phyloP scores from a whole-genome alignment of 805 yeast species.

The Sugiyamaella chiloensis region DNA sequence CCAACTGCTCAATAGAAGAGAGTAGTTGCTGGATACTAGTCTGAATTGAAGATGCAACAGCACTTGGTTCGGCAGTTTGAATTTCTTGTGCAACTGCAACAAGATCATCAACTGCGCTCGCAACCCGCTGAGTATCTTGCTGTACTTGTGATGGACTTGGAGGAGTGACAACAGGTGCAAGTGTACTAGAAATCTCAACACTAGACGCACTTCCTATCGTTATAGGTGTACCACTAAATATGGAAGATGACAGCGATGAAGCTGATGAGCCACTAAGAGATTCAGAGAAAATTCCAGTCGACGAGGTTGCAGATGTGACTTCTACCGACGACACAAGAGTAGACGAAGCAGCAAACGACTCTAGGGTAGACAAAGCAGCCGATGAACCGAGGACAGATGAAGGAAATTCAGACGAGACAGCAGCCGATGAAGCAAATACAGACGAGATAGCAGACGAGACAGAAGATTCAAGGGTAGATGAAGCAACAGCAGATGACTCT shows the following conservation, averaged over 20 bases:
- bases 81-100: neutral
- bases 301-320: too few relatives aligned
- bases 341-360: too few relatives aligned
- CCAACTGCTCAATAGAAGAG: neutral
- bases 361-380: too few relatives aligned
- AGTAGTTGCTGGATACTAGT: neutral
- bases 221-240: too few relatives aligned
- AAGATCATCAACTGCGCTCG: neutral
- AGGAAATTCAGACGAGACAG: neutral
- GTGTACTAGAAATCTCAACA: neutral
- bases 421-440: neutral
- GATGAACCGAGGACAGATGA: neutral
- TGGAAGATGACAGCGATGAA: too few relatives aligned
- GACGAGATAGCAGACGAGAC: neutral
- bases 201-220: too few relatives aligned
- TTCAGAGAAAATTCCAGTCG: too few relatives aligned
- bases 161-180: neutral
- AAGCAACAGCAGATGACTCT: neutral
- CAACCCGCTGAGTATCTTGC: neutral
- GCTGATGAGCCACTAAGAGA: too few relatives aligned
- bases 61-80: neutral
- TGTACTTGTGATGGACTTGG: neutral
- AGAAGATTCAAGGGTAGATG: neutral
- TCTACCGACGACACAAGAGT: too few relatives aligned
- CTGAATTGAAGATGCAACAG: neutral